phyloP scores from a whole-genome alignment of 306 rosid genomes.

The Quercus gilva region DNA sequence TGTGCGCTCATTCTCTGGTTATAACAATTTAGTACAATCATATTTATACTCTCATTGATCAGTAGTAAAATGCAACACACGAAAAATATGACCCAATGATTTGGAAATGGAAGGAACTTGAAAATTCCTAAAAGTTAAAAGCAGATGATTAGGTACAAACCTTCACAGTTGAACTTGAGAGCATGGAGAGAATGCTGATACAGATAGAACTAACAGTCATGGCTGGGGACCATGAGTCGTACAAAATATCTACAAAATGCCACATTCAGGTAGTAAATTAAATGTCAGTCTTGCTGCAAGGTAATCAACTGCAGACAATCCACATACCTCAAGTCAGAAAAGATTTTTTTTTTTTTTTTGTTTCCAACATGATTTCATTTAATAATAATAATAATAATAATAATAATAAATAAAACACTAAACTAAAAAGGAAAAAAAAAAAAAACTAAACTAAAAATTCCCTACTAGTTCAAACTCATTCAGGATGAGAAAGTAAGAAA shows the following conservation, averaged over 20 bases:
- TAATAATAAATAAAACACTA: too few species aligned
- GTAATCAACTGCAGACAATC: not conserved
- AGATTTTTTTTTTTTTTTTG: too few species aligned
- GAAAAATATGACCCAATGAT: not conserved
- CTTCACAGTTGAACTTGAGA: constrained; percentile 95
- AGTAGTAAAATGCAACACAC: not conserved
- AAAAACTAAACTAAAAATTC: not conserved
- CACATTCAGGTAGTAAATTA: constrained; percentile 21
- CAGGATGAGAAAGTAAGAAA: not conserved
- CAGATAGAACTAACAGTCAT: constrained; percentile 99
- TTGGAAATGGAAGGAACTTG: not conserved
- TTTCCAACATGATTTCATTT: not conserved
- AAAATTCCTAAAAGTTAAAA: constrained; percentile 15
- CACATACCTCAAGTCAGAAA: not conserved
- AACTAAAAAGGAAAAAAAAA: too few species aligned
- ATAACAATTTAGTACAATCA: not conserved
- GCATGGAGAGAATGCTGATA: constrained; percentile 99
- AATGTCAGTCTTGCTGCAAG: constrained; percentile 29
- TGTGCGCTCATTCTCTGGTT: not conserved
- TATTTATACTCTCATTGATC: not conserved
- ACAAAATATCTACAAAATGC: constrained; percentile 79
- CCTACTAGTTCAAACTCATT: not conserved
- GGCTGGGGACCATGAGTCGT: constrained; percentile 99
- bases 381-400: too few species aligned
- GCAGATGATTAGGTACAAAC: constrained; percentile 36